Base-by-base conservation (phyloP, 371 early-diverging fungal species). In the Lichtheimia ramosa region DNA sequence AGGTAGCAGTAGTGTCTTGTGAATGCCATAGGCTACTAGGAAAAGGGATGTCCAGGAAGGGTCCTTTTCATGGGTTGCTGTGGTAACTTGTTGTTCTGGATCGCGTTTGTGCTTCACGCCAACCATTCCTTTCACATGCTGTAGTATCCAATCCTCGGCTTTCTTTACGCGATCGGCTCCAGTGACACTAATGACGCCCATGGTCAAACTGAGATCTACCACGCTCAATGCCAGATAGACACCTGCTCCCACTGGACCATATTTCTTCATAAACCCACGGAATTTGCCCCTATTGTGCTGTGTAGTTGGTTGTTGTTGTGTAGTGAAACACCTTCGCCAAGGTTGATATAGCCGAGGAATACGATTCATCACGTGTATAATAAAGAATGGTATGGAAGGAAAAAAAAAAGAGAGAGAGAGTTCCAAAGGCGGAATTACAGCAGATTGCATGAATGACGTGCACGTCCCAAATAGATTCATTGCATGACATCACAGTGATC, bases 1-100 rank as follows among this genome's bases (percentile, higher is more conserved):
- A 16, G 75, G 75, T 25, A 74, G 28, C 10, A 74, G 23, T 8
- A 74, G 23, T 3, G 75, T 74, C 53, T 74, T 74, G 57, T 74
- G 75, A 20, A 74, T 74, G 3, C 71, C 75, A 50, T 74, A 74
- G 5, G 75, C 75, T 24, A 71, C 54, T 0, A 71, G 56, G 50
- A 74, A 71, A 1, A 74, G 18, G 20, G 64, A 61, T 1, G 67
- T 61, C 5, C 61, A 61, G 0, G 71, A 71, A 2, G 69, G 71
- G 27, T 67, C 53, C n/a, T 65, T 68, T 7, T 28, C 10, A 0
- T 54, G 48, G 0, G 3, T 6, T 21, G 42, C 18, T 12, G 51
- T 14, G 12, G 18, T 53, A 46, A 18, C 46, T 41, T 56, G 42
- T 2, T 21, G 21, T 16, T 55, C 43, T 28, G 51, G 21, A 3